A percentile compares a stretch with the other conserved stretches of the same genome.
Evolutionary conservation across 73 alveolate species (phyloP).

Genomic region (Tetrahymena malaccensis): DNA sequence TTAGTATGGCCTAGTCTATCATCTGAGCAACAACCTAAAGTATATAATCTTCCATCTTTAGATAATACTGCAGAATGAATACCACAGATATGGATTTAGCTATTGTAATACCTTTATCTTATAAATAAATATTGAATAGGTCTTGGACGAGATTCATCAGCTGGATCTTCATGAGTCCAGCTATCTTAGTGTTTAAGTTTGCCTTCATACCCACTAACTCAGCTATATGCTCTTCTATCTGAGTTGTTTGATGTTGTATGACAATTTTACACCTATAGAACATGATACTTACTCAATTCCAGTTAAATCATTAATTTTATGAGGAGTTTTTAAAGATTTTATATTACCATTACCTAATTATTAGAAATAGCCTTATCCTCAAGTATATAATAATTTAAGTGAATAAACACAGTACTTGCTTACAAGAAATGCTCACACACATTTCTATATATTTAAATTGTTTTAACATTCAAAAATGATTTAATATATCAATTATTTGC

Average conservation of each 20-base stretch:
- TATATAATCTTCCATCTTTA: slow-evolving; percentile 30
- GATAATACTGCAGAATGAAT: slow-evolving; percentile 47
- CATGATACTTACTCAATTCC: slow-evolving; percentile 45
- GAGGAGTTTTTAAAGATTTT: slow-evolving; percentile 17
- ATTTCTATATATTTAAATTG: no score
- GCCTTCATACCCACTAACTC: slow-evolving; percentile 76
- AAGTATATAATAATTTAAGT: no score
- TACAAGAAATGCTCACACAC: no score
- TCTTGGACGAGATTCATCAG: slow-evolving; percentile 14
- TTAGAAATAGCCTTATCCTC: slow-evolving; percentile 37
- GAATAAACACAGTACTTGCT: no score
- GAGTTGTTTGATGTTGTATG: slow-evolving; percentile 50
- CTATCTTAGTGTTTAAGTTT: slow-evolving; percentile 42
- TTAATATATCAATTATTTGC: no score
- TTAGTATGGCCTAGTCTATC: slow-evolving; percentile 74
- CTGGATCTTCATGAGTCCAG: slow-evolving; percentile 51
- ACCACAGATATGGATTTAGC: slow-evolving; percentile 43
- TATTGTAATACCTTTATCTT: not conserved
- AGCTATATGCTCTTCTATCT: slow-evolving; percentile 43
- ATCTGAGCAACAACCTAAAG: slow-evolving; percentile 81
- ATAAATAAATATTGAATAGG: not conserved
- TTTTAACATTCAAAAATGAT: no score
- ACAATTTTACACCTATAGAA: slow-evolving; percentile 64
- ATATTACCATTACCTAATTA: slow-evolving; percentile 44
- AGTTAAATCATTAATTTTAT: slow-evolving; percentile 1